These are phyloP conservation scores for Clitopilus hobsonii DNA, from an alignment of 768 basidiomycete genomes.

Conservation along the genomic window DNA sequence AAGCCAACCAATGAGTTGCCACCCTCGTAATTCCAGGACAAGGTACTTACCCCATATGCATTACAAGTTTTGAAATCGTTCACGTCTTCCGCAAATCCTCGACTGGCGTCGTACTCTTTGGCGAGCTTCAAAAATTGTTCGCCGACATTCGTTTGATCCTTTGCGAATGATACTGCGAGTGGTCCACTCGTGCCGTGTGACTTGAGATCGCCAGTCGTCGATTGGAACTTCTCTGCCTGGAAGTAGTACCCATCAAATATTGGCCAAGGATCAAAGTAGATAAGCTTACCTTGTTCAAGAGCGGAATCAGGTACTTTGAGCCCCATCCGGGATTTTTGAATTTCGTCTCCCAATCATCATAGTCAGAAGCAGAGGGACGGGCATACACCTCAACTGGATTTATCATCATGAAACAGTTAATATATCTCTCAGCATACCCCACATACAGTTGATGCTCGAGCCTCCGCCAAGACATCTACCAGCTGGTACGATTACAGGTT, in stretches of 20 bases:
- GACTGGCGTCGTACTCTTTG: conserved; percentile 38
- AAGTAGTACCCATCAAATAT: background rate
- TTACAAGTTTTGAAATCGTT: conserved; percentile 42
- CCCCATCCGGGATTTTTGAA: conserved; percentile 59
- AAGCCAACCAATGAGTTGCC: too few relatives aligned
- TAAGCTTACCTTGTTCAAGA: conserved; percentile 46
- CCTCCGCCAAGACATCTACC: conserved; percentile 60
- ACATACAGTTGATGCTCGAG: conserved; percentile 55
- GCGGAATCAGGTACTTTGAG: conserved; percentile 49
- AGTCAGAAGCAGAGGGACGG: conserved; percentile 57
- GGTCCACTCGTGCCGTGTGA: conserved; percentile 51
- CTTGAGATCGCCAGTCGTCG: conserved; percentile 12
- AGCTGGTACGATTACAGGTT: conserved; percentile 34
- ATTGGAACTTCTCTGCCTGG: conserved; percentile 38
- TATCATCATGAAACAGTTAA: background rate
- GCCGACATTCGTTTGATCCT: conserved; percentile 32
- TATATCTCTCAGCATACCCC: background rate
- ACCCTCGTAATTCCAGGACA: too few relatives aligned
- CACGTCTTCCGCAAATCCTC: conserved; percentile 37
- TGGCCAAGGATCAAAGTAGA: background rate
- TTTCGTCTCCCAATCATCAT: conserved; percentile 53
- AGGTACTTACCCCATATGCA: conserved; percentile 39
- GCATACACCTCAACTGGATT: conserved; percentile 50
- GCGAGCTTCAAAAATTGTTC: conserved; percentile 44
- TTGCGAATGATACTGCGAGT: conserved; percentile 40